Conservation (phyloP, 108 stramenopile species). For the Cyclotella kingstonii region DNA sequence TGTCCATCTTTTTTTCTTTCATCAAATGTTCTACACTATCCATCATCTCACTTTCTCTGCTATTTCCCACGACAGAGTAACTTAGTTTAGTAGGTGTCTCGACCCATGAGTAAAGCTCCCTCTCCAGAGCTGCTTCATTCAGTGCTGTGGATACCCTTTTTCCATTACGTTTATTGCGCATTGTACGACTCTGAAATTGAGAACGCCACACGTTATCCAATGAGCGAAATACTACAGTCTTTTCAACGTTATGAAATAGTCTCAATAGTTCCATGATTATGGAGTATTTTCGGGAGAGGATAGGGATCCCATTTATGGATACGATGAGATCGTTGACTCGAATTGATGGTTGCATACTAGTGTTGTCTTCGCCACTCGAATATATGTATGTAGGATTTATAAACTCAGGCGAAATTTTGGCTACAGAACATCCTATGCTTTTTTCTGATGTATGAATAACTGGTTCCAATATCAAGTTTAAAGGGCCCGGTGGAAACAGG, state of each 20-base stretch:
- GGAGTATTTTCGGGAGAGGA: constrained; percentile 27
- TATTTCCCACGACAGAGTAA: neutral
- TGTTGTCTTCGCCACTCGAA: neutral
- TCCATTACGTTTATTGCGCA: constrained; percentile 27
- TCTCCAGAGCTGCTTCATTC: constrained; percentile 19
- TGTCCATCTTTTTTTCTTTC: too few species aligned
- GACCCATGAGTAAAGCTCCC: constrained; percentile 30
- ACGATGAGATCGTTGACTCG: constrained; percentile 41
- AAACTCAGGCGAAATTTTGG: constrained; percentile 28
- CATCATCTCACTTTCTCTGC: neutral
- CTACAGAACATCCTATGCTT: constrained; percentile 30
- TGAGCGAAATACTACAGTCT: constrained; percentile 27
- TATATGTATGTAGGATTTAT: neutral
- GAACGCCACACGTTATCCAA: constrained; percentile 32
- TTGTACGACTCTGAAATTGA: constrained; percentile 18
- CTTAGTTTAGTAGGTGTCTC: constrained; percentile 33
- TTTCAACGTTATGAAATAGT: constrained; percentile 6
- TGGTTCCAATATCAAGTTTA: constrained; percentile 35
- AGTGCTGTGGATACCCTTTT: constrained; percentile 25
- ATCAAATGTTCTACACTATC: neutral
- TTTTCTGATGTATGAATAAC: constrained; percentile 11
- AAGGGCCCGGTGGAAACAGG: constrained; percentile 29
- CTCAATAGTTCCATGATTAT: constrained; percentile 20
- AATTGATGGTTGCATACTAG: constrained; percentile 6
- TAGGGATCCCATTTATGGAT: constrained; percentile 32